These are phyloP conservation scores for Coprinopsis marcescibilis DNA, from an alignment of 768 basidiomycete genomes.

Conservation along the genomic window DNA sequence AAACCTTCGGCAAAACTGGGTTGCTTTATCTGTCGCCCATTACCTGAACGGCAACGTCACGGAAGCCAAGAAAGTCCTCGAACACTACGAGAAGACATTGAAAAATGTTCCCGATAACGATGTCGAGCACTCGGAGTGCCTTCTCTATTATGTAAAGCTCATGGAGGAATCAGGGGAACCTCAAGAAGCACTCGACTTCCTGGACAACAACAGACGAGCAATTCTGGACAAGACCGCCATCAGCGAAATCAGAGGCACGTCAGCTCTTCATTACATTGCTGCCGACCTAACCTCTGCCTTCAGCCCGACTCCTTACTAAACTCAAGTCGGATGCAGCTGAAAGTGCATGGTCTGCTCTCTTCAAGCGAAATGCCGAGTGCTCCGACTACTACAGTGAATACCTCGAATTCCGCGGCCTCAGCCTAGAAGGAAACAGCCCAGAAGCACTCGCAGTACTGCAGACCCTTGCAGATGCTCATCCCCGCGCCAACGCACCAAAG, in stretches of 20 bases:
- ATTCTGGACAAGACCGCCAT: conserved; percentile 70
- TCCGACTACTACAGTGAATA: conserved; percentile 76
- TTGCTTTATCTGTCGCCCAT: conserved; percentile 83
- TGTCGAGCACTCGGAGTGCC: conserved; percentile 75
- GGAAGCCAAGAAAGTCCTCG: conserved; percentile 68
- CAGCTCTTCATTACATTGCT: conserved; percentile 4
- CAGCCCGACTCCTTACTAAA: conserved; percentile 77
- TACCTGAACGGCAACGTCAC: conserved; percentile 71
- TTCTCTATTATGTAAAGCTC: conserved; percentile 70
- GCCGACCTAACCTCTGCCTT: conserved; percentile 8
- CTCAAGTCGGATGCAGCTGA: conserved; percentile 65
- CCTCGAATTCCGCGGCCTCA: conserved; percentile 57
- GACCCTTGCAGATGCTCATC: conserved; percentile 55
- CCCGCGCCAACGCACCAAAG: conserved; percentile 63
- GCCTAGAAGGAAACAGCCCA: conserved; percentile 49
- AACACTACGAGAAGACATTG: conserved; percentile 62
- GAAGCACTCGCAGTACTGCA: conserved; percentile 54
- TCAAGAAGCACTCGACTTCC: conserved; percentile 51
- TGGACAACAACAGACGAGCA: conserved; percentile 55
- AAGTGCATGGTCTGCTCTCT: conserved; percentile 71
- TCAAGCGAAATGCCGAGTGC: conserved; percentile 83
- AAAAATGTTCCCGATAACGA: conserved; percentile 82
- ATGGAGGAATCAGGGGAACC: conserved; percentile 69
- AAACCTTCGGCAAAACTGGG: conserved; percentile 82
- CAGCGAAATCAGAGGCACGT: conserved; percentile 61